Evolutionary conservation across 129 eudicot species (phyloP).

Genomic region (Arctium lappa): DNA sequence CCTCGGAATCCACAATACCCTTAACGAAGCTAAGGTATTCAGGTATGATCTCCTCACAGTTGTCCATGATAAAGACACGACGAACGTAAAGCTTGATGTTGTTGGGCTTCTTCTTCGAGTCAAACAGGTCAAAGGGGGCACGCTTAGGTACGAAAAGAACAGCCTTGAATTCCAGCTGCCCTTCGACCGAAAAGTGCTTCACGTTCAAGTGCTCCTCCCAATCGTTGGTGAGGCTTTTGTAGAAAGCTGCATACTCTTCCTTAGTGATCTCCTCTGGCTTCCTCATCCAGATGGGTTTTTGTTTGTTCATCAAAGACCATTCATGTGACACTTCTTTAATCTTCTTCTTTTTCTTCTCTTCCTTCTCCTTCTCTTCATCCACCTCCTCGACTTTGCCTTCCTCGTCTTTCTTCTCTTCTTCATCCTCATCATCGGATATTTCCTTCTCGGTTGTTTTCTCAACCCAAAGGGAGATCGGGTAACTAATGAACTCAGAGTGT

Average conservation of each 20-base stretch:
- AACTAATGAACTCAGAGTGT: constrained; percentile 76
- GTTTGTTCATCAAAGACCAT: constrained; percentile 68
- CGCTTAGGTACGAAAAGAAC: constrained; percentile 72
- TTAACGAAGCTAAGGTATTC: constrained; percentile 71
- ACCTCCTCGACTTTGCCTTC: constrained; percentile 64
- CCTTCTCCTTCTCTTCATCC: constrained; percentile 69
- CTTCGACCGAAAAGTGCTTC: constrained; percentile 78
- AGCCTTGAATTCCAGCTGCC: constrained; percentile 73
- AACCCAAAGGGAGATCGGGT: constrained; percentile 67
- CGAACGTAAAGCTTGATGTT: constrained; percentile 90
- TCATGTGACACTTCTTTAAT: constrained; percentile 76
- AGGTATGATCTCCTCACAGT: constrained; percentile 81
- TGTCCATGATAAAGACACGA: constrained; percentile 84
- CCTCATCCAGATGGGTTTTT: constrained; percentile 83
- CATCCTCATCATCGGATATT: constrained; percentile 66
- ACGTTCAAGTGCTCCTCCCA: constrained; percentile 78
- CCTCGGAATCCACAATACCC: constrained; percentile 90
- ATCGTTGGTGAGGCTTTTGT: constrained; percentile 74
- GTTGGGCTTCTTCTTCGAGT: constrained; percentile 68
- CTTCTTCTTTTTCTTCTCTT: constrained; percentile 68
- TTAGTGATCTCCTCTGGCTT: constrained; percentile 75
- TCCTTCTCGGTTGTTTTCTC: constrained; percentile 71
- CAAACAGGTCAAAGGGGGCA: constrained; percentile 76
- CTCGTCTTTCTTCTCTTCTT: constrained; percentile 54
- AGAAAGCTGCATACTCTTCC: constrained; percentile 76